A percentile compares a stretch with the other conserved stretches of the same genome.
Conservation (phyloP, 805 yeast genomes). For the Isabelozyma pseudorhagii region DNA sequence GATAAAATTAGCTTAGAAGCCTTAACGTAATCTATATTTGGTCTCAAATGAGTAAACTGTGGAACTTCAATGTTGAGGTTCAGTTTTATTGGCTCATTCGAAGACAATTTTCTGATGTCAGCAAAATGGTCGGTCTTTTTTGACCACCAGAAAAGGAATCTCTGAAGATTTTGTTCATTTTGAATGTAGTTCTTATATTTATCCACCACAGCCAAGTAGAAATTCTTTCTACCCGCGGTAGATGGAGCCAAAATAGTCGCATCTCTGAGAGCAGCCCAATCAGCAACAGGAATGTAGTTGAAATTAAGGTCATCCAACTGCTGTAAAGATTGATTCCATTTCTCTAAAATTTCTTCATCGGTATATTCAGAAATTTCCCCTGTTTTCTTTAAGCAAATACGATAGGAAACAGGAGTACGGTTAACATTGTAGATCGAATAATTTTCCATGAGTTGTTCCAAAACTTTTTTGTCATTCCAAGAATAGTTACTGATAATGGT, state of each 20-base stretch:
- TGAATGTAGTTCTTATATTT: constrained; percentile 42
- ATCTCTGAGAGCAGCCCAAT: constrained; percentile 80
- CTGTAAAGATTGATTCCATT: constrained; percentile 52
- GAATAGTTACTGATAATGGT: constrained; percentile 63
- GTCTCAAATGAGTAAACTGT: constrained; percentile 19
- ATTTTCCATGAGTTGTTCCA: constrained; percentile 59
- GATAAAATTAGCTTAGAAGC: not conserved
- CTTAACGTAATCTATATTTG: constrained; percentile 21
- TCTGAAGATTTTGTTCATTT: constrained; percentile 26
- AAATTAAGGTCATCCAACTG: constrained; percentile 52
- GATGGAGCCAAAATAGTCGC: constrained; percentile 56
- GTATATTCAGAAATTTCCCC: constrained; percentile 59
- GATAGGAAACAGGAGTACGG: constrained; percentile 65
- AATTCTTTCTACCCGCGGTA: constrained; percentile 43
- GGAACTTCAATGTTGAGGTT: constrained; percentile 18
- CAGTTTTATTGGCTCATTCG: not conserved
- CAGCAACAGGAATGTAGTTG: constrained; percentile 72
- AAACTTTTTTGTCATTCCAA: constrained; percentile 67
- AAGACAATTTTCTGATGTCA: constrained; percentile 19
- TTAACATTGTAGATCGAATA: constrained; percentile 55
- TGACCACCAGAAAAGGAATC: constrained; percentile 29
- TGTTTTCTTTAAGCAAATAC: constrained; percentile 69
- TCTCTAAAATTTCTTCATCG: constrained; percentile 47
- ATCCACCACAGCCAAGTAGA: constrained; percentile 55
- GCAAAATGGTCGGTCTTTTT: constrained; percentile 20